Percentiles rank a stretch among this genome's conserved stretches.
Conservation (phyloP, 768 basidiomycete species). For the Mycena rosella region DNA sequence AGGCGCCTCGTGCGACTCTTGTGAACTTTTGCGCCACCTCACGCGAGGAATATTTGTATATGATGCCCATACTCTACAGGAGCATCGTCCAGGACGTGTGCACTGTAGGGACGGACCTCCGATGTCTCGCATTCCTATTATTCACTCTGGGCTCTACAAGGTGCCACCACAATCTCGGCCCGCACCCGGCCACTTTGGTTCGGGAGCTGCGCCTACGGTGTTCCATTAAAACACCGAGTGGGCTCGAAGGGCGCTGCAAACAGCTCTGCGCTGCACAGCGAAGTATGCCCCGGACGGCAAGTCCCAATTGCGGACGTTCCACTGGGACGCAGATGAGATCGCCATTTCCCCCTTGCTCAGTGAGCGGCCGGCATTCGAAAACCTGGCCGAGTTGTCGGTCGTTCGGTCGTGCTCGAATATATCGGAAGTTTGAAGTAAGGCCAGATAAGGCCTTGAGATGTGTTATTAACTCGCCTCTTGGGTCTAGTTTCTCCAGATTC, state of each 20-base stretch:
- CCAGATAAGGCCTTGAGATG: slow-evolving; percentile 18
- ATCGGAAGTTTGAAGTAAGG: slow-evolving; percentile 23
- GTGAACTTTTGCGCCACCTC: slow-evolving; percentile 14
- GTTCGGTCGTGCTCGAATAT: slow-evolving; percentile 8
- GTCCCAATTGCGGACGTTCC: slow-evolving; percentile 20
- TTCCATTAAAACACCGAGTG: background rate
- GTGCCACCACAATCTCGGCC: slow-evolving; percentile 11
- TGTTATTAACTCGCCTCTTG: slow-evolving; percentile 13
- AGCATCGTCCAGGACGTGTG: background rate
- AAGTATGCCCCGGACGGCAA: slow-evolving; percentile 18
- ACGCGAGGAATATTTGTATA: slow-evolving; percentile 2
- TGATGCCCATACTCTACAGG: too few relatives aligned
- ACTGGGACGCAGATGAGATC: slow-evolving; percentile 10
- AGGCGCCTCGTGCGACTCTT: slow-evolving; percentile 10
- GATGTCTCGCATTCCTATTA: slow-evolving; percentile 2
- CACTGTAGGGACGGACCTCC: background rate
- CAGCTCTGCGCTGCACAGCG: slow-evolving; percentile 22
- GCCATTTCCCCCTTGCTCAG: slow-evolving; percentile 13
- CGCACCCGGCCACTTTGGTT: slow-evolving; percentile 19
- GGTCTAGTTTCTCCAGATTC: slow-evolving; percentile 20
- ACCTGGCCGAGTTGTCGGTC: slow-evolving; percentile 17
- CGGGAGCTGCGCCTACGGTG: slow-evolving; percentile 12
- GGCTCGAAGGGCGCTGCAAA: slow-evolving; percentile 10
- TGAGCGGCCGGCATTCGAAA: slow-evolving; percentile 20
- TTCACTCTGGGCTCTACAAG: slow-evolving; percentile 10